A percentile compares a stretch with the other conserved stretches of the same genome.
Evolutionary conservation across 1,139 yeast genomes (phyloP).

Genomic region (Diutina scorzettiae): DNA sequence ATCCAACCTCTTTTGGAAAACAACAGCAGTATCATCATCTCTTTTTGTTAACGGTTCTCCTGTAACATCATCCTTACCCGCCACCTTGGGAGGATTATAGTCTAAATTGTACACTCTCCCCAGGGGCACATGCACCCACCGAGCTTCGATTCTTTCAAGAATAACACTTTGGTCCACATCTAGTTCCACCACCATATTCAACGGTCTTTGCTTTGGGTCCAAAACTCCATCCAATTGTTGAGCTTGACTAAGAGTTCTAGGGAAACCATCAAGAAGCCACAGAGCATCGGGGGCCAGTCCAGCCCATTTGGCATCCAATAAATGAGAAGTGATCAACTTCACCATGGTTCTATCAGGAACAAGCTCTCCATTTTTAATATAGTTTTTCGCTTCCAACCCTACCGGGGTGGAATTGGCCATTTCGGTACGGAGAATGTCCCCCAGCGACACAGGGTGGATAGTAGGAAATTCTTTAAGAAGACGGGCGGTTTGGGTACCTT

Average conservation of each 20-base stretch:
- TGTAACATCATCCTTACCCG: slow-evolving; percentile 76
- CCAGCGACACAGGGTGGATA: slow-evolving; percentile 58
- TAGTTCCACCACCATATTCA: slow-evolving; percentile 72
- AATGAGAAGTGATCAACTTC: slow-evolving; percentile 39
- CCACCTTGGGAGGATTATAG: slow-evolving; percentile 78
- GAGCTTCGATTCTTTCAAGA: slow-evolving; percentile 65
- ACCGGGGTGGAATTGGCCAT: slow-evolving; percentile 42
- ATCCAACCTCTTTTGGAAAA: slow-evolving; percentile 56
- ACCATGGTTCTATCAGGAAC: slow-evolving; percentile 69
- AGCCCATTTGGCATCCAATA: slow-evolving; percentile 22
- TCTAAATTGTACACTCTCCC: slow-evolving; percentile 80
- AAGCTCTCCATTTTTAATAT: slow-evolving; percentile 51
- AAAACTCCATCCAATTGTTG: slow-evolving; percentile 39
- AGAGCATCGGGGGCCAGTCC: slow-evolving; percentile 19
- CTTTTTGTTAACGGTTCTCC: slow-evolving; percentile 77
- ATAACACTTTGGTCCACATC: slow-evolving; percentile 76
- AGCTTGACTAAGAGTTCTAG: slow-evolving; percentile 72
- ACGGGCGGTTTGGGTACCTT: slow-evolving; percentile 75
- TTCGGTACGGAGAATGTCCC: slow-evolving; percentile 67
- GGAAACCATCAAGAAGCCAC: slow-evolving; percentile 89
- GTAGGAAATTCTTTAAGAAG: slow-evolving; percentile 42
- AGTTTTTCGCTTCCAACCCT: slow-evolving; percentile 46
- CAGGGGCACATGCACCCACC: slow-evolving; percentile 77
- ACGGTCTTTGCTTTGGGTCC: slow-evolving; percentile 19
- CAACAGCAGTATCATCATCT: slow-evolving; percentile 64